Conservation (phyloP, 2,329 filamentous ascomycete species). For the Fusarium sp. region DNA sequence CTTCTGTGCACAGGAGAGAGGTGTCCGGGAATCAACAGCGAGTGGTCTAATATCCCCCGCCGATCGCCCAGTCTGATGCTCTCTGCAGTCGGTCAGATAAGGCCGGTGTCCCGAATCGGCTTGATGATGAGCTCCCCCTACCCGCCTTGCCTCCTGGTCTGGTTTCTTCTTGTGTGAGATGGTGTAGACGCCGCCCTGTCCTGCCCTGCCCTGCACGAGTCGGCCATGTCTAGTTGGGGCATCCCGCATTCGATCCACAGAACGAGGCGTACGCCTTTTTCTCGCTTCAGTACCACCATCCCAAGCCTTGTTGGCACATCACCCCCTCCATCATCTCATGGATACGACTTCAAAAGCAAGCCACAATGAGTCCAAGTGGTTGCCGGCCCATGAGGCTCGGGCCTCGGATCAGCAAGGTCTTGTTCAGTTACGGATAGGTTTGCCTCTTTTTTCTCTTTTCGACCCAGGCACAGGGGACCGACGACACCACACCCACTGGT, state of each 20-base stretch:
- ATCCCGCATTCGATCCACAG: constrained; percentile 13
- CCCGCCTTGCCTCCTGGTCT: constrained; percentile 3
- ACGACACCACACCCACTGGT: background rate
- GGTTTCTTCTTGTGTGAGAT: background rate
- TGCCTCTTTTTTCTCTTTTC: constrained; percentile 17
- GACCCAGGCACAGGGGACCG: constrained; percentile 28
- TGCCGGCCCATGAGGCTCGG: constrained; percentile 34
- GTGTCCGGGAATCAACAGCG: constrained; percentile 25
- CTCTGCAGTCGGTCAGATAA: constrained; percentile 41
- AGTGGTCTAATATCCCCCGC: constrained; percentile 42
- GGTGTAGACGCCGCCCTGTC: background rate
- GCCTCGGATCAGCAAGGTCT: constrained; percentile 32
- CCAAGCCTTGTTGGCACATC: background rate
- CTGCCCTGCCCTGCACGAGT: background rate
- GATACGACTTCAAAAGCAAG: constrained; percentile 9
- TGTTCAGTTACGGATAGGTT: constrained; percentile 33
- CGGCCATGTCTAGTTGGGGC: constrained; percentile 10
- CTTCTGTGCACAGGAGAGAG: constrained; percentile 15
- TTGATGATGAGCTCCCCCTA: constrained; percentile 7
- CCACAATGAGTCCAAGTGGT: constrained; percentile 21
- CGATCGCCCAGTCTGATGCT: constrained; percentile 32
- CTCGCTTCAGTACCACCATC: constrained; percentile 1
- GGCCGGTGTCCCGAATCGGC: constrained; percentile 28
- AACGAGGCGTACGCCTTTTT: constrained; percentile 20
- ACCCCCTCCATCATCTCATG: background rate